Base-by-base conservation (phyloP, 2,329 filamentous ascomycete species). In the Neurospora crassa region DNA sequence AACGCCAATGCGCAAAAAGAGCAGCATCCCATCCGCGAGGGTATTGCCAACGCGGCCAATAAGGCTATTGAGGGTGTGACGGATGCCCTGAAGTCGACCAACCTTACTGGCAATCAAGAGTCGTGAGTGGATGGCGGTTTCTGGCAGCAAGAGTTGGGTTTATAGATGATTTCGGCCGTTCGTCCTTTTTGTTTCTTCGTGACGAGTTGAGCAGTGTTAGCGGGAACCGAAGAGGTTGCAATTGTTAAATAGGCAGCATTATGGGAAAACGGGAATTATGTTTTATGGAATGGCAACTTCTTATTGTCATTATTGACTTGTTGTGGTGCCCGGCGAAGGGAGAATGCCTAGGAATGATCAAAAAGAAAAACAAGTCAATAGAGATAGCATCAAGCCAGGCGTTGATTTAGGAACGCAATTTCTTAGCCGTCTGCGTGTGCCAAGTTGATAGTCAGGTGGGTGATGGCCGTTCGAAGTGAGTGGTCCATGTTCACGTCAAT, bases 41-140 rank as follows among this genome's bases (percentile, higher is more conserved):
- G 71, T 20, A 72, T 74, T 24, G 72, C 69, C 18, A 72, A 71
- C 40, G 73, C 68, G 10, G 72, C 73, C n/a, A 74, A 69, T 47
- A 72, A 73, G 68, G 70, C 72, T 7, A 69, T 72, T 7, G 45
- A 76, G 40, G 72, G 68, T 2, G 71, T 72, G n/a, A 70, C 72
- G 41, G 73, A 71, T 40, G 73, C 70, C n/a, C 24, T 63, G 8
- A 63, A 40, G 53, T 34, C 53, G 14, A 37, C 53, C 53, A 63
- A 37, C 53, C 53, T 63, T 63, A 37, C 53, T 37, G 53, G 18
- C 29, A 37, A 63, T 16, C 53, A 63, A 18, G 53, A 63, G 24
- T 63, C 53, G 53, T 63, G 53, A 63, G 53, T 37, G 14, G 53
- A 3, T 37, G 53, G 8, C 16, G 14, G 53, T 6, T 63, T 18